phyloP scores from a whole-genome alignment of 805 yeast species.

The Ogataea sp. region DNA sequence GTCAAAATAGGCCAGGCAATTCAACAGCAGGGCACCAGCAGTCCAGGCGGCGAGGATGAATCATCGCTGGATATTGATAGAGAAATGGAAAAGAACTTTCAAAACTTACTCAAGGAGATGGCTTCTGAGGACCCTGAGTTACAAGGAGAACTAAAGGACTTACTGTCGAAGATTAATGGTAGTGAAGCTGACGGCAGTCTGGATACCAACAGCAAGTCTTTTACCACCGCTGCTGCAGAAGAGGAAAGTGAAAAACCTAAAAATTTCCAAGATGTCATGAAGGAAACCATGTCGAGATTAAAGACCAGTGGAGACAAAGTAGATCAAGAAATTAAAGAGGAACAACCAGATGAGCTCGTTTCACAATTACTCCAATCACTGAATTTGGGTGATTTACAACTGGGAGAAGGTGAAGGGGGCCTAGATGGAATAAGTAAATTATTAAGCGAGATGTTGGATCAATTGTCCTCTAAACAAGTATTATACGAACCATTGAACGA shows the following conservation, averaged over 20 bases:
- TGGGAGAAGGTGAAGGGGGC: constrained; percentile 18
- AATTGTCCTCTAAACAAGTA: constrained; percentile 77
- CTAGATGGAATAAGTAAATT: constrained; percentile 39
- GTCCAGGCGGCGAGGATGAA: not conserved
- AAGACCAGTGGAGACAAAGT: constrained; percentile 68
- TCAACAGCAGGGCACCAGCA: no score
- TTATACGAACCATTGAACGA: constrained; percentile 86
- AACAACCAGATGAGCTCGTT: constrained; percentile 38
- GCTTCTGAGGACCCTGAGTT: constrained; percentile 19
- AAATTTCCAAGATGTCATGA: constrained; percentile 65
- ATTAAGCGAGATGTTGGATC: constrained; percentile 66
- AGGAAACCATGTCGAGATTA: constrained; percentile 72
- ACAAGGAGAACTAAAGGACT: constrained; percentile 14
- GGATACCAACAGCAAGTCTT: constrained; percentile 6
- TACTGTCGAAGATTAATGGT: constrained; percentile 13
- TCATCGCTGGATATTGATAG: constrained; percentile 3
- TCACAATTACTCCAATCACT: constrained; percentile 63
- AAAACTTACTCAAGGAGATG: constrained; percentile 16
- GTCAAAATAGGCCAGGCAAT: no score
- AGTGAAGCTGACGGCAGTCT: not conserved
- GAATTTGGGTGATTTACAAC: constrained; percentile 35
- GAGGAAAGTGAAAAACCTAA: constrained; percentile 6
- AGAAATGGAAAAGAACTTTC: constrained; percentile 14
- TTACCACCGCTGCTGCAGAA: constrained; percentile 3
- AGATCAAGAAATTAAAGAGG: constrained; percentile 44